Percentiles rank a stretch among this genome's conserved stretches.
These are phyloP conservation scores for Lithocarpus polystachyus DNA, from an alignment of 306 rosid species.

Conservation along the genomic window DNA sequence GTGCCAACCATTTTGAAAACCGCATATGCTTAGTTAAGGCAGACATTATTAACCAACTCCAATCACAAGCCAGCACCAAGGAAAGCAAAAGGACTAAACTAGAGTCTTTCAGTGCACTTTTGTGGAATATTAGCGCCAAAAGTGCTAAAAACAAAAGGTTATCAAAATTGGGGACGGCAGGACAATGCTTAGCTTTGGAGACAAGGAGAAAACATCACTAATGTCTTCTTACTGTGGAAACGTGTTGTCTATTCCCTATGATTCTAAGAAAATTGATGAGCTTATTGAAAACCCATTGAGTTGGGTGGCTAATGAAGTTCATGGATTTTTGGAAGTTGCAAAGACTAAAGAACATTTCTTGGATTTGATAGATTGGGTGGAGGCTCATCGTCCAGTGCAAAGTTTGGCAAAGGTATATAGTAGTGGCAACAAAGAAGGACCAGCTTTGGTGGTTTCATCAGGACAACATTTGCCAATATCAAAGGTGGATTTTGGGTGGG, in stretches of 20 bases:
- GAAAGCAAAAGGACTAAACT: slow-evolving; percentile 37
- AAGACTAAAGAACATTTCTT: slow-evolving; percentile 52
- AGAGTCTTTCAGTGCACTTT: slow-evolving; percentile 58
- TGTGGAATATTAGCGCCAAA: slow-evolving; percentile 64
- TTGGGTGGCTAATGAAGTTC: slow-evolving; percentile 46
- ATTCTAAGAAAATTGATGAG: slow-evolving; percentile 27
- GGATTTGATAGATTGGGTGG: slow-evolving; percentile 77
- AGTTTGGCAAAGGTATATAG: slow-evolving; percentile 26
- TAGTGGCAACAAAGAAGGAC: slow-evolving; percentile 14
- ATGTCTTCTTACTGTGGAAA: slow-evolving; percentile 56
- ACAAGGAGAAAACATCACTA: neutral
- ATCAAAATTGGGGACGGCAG: slow-evolving; percentile 79
- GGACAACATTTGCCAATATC: neutral
- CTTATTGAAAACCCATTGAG: slow-evolving; percentile 33
- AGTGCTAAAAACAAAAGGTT: slow-evolving; percentile 2
- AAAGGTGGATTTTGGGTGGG: slow-evolving; percentile 73
- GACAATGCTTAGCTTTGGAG: slow-evolving; percentile 18
- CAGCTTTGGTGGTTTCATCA: too few relatives aligned
- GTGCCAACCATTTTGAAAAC: slow-evolving; percentile 28
- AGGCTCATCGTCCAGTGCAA: slow-evolving; percentile 16
- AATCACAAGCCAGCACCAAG: slow-evolving; percentile 27
- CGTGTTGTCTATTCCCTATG: slow-evolving; percentile 60
- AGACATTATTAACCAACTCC: slow-evolving; percentile 36
- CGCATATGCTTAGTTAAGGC: slow-evolving; percentile 47
- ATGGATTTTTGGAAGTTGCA: slow-evolving; percentile 24